Evolutionary conservation across 345 rosid genomes (phyloP).

Genomic region (Corymbia maculata): DNA sequence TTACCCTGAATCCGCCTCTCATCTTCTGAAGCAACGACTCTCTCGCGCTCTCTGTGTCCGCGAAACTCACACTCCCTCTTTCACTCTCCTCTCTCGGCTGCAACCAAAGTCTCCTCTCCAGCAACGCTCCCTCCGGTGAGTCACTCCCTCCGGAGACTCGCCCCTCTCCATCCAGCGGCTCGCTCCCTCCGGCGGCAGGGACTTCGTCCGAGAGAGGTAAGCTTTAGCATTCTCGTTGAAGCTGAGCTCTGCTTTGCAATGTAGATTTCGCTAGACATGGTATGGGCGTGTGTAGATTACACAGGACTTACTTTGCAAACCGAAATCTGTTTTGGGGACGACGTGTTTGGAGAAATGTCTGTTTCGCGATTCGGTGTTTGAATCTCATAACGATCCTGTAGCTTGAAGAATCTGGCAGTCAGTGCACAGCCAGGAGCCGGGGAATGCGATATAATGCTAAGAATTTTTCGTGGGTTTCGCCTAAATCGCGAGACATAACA

Average conservation of each 20-base stretch:
- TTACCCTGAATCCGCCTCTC: background rate
- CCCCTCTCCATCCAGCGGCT: background rate
- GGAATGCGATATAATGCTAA: background rate
- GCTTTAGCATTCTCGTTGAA: background rate
- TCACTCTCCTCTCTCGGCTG: background rate
- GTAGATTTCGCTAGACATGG: background rate
- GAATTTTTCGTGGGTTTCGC: background rate
- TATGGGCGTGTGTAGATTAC: background rate
- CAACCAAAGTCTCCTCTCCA: background rate
- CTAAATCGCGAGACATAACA: background rate
- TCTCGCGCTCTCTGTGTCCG: background rate
- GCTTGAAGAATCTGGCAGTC: background rate
- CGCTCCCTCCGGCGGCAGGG: background rate
- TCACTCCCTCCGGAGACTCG: background rate
- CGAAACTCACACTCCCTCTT: background rate
- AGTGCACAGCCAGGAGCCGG: background rate
- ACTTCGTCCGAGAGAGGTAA: background rate
- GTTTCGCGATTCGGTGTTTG: background rate
- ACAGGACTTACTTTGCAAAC: background rate
- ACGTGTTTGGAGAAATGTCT: background rate
- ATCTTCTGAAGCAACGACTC: background rate
- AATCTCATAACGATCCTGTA: background rate
- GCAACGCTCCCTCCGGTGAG: background rate
- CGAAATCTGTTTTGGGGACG: background rate
- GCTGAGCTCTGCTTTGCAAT: background rate